Conservation (phyloP, 2,329 filamentous ascomycete genomes). For the Diplodia scrobiculata region DNA sequence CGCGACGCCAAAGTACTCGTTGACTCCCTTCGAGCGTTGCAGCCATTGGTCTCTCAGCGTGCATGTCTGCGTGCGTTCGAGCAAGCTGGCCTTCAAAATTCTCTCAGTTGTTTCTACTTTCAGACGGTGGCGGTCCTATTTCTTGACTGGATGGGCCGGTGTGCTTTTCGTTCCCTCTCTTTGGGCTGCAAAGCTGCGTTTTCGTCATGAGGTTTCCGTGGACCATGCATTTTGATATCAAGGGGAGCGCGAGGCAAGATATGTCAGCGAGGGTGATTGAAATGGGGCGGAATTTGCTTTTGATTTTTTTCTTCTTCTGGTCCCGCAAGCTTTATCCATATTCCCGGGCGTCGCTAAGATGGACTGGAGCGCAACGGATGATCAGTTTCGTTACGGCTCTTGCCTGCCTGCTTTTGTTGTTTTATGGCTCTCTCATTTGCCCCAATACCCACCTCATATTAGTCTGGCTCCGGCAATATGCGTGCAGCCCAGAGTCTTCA, state of each 20-base stretch:
- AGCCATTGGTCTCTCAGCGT: neutral
- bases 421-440: neutral
- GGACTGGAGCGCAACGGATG: constrained; percentile 1
- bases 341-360: constrained; percentile 7
- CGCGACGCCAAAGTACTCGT: constrained; percentile 12
- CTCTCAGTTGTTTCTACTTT: constrained; percentile 15
- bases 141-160: neutral
- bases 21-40: constrained; percentile 19
- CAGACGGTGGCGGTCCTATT: neutral
- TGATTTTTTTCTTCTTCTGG: neutral
- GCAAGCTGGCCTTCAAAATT: constrained; percentile 14
- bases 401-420: constrained; percentile 9
- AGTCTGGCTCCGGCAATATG: neutral
- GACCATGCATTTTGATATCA: constrained; percentile 21
- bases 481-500: neutral
- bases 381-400: neutral
- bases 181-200: constrained; percentile 11
- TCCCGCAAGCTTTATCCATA: constrained; percentile 11
- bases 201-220: constrained; percentile 17
- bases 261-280: constrained; percentile 12
- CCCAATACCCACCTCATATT: neutral
- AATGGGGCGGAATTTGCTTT: constrained; percentile 15
- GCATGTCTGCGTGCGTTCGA: constrained; percentile 15
- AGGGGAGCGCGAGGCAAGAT: constrained; percentile 3
- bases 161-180: constrained; percentile 21